Conservation (phyloP, 2,329 filamentous ascomycete genomes). For the Drechslerella dactyloides region DNA sequence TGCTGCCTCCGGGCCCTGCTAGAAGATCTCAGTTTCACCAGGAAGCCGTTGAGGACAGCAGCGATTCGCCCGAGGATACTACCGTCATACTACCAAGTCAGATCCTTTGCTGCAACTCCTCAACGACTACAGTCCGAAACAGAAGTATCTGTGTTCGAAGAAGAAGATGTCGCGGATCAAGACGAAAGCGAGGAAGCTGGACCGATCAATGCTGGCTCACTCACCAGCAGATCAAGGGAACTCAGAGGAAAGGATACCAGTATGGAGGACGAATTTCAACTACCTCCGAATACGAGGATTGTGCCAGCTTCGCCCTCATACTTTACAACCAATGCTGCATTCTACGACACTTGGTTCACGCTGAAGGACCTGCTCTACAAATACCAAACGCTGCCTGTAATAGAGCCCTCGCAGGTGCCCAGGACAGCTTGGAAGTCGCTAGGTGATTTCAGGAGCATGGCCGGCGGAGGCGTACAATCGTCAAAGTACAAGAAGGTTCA, state of each 20-base stretch:
- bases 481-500: slow-evolving; percentile 81
- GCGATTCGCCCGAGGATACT: slow-evolving; percentile 26
- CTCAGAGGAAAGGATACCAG: slow-evolving; percentile 15
- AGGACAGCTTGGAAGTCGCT: slow-evolving; percentile 81
- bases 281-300: slow-evolving; percentile 57
- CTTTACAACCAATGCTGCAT: slow-evolving; percentile 83
- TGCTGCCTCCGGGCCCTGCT: slow-evolving; percentile 48
- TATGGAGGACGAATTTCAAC: slow-evolving; percentile 17
- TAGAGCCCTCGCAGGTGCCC: slow-evolving; percentile 70
- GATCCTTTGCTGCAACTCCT: slow-evolving; percentile 24
- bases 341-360: slow-evolving; percentile 81
- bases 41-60: slow-evolving; percentile 14
- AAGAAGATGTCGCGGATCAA: slow-evolving; percentile 1
- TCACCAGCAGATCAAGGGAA: slow-evolving; percentile 26
- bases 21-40: slow-evolving; percentile 40
- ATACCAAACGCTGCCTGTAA: slow-evolving; percentile 74
- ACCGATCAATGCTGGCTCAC: neutral
- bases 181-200: slow-evolving; percentile 5
- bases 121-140: slow-evolving; percentile 22
- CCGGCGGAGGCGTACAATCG: slow-evolving; percentile 75
- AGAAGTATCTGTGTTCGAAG: neutral
- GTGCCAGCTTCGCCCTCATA: slow-evolving; percentile 90
- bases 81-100: slow-evolving; percentile 19
- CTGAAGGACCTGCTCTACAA: slow-evolving; percentile 75
- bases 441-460: slow-evolving; percentile 72